A percentile compares a stretch with the other conserved stretches of the same genome.
These are phyloP conservation scores for Scedosporium aurantiacum DNA, from an alignment of 2,329 filamentous ascomycete species.

Conservation along the genomic window DNA sequence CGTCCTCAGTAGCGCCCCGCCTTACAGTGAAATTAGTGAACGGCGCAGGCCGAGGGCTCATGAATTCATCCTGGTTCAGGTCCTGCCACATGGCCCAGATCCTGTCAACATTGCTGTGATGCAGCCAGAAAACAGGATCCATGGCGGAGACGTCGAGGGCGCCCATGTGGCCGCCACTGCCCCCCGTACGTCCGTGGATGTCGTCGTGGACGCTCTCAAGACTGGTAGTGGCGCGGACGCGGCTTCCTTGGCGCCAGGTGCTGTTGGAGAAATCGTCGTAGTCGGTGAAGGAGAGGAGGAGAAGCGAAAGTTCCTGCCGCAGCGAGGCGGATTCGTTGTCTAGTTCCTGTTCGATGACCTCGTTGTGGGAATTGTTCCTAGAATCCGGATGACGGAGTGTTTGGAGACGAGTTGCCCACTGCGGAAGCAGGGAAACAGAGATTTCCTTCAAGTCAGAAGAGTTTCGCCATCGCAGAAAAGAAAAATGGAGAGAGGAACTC, in stretches of 20 bases:
- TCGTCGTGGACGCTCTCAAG: conserved; percentile 29
- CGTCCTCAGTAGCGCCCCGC: conserved; percentile 39
- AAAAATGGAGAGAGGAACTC: not conserved
- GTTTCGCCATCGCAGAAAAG: not conserved
- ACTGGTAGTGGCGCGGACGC: not conserved
- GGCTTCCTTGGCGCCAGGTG: not conserved
- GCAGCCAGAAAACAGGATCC: conserved; percentile 54
- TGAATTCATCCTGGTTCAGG: conserved; percentile 48
- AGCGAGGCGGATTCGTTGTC: conserved; percentile 16
- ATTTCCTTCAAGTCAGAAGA: not conserved
- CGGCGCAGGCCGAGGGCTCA: conserved; percentile 1
- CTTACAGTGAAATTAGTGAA: conserved; percentile 1
- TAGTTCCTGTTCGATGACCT: conserved; percentile 15
- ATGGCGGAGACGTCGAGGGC: conserved; percentile 46
- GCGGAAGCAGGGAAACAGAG: not conserved
- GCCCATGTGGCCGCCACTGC: conserved; percentile 41
- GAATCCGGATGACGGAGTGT: conserved; percentile 15
- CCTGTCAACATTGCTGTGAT: conserved; percentile 62
- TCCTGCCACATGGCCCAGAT: conserved; percentile 68
- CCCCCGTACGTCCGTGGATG: conserved; percentile 25
- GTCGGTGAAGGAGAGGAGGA: conserved; percentile 2
- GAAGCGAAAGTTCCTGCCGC: conserved; percentile 9
- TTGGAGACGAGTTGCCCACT: conserved; percentile 2
- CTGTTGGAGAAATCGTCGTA: conserved; percentile 11
- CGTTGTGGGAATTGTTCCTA: conserved; percentile 14